Conservation (phyloP, 2,329 filamentous ascomycete species). For the Monosporascus sp. region DNA sequence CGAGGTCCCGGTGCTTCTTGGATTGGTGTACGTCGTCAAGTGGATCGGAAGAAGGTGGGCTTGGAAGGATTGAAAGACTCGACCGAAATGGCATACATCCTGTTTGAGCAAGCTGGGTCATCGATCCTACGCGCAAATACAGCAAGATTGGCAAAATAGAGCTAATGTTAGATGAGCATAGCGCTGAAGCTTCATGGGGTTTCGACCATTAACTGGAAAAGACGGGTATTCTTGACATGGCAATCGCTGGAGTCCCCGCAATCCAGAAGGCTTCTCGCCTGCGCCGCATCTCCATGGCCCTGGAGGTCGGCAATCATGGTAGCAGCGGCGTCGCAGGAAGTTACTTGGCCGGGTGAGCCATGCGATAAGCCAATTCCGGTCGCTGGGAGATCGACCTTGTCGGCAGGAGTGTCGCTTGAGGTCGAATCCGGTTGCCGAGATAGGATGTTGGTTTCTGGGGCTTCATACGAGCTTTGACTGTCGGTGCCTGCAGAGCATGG, state of each 20-base stretch:
- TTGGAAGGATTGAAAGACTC: constrained; percentile 40
- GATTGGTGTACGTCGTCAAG: constrained; percentile 68
- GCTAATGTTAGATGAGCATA: too few species aligned
- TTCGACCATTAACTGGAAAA: constrained; percentile 28
- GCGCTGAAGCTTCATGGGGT: neutral
- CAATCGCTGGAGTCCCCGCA: constrained; percentile 18
- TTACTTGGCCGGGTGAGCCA: constrained; percentile 7
- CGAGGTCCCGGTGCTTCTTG: constrained; percentile 77
- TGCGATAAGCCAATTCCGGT: neutral
- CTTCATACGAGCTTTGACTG: too few species aligned
- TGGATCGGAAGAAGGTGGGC: constrained; percentile 49
- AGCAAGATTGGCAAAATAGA: too few species aligned
- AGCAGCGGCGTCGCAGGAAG: constrained; percentile 24
- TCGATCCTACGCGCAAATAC: too few species aligned
- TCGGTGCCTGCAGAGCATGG: too few species aligned
- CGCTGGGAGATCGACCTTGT: too few species aligned
- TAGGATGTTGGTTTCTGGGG: too few species aligned
- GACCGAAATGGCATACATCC: neutral
- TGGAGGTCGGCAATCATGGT: constrained; percentile 21
- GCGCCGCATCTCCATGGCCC: constrained; percentile 15
- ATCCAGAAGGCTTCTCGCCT: constrained; percentile 14
- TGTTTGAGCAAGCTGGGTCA: neutral
- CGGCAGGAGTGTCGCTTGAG: too few species aligned
- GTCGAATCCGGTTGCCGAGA: too few species aligned
- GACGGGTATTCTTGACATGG: constrained; percentile 23